Evolutionary conservation across 495 filamentous ascomycete genomes (phyloP), one percentile per base, ranked within the genome.

Genomic region (Penicillium robsamsonii): DNA sequence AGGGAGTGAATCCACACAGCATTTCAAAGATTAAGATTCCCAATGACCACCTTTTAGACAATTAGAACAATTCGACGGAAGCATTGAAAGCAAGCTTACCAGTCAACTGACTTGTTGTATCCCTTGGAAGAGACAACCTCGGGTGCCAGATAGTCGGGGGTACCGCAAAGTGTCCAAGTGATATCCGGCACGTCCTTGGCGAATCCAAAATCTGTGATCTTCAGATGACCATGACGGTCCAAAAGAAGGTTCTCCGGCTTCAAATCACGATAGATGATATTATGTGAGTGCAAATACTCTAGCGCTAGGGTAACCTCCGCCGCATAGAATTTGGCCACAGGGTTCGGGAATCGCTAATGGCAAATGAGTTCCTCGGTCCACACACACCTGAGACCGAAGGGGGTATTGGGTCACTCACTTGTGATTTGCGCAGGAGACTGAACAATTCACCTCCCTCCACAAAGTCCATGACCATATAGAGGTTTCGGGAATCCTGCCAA

Each of bases 401-500:
- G 35, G 53, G 49, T 8, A 5, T 4, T 12, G 10, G 37, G 13
- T 46, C 30, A 78, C 88, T 75, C 78, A 97, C 94, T 80, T 96
- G 95, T 37, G 93, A 97, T 74, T 97, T 97, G 55, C 95, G 84
- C 53, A 98, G 77, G 61, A 97, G 70, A 65, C 92, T 97, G 72
- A 98, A 98, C 48, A 98, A 78, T 77, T 98, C 95, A 54, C 94
- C 94, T 61, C 94, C 94, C 72, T 98, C 95, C n/a, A 98, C 90
- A 76, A 98, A 98, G 66, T 97, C 94, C 94, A 98, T 97, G 61
- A 98, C 94, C 94, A 98, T 97, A 79, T 98, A 98, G 20, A 98
- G 76, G 68, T 98, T 97, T 70, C 86, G 87, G 18, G 89, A 81
- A 62, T 97, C 95, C 70, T 97, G 92, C 71, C 96, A 98, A 17